Evolutionary conservation across 768 basidiomycete genomes (phyloP), one percentile per base, ranked within the genome.

Genomic region (Hebeloma cylindrosporum): DNA sequence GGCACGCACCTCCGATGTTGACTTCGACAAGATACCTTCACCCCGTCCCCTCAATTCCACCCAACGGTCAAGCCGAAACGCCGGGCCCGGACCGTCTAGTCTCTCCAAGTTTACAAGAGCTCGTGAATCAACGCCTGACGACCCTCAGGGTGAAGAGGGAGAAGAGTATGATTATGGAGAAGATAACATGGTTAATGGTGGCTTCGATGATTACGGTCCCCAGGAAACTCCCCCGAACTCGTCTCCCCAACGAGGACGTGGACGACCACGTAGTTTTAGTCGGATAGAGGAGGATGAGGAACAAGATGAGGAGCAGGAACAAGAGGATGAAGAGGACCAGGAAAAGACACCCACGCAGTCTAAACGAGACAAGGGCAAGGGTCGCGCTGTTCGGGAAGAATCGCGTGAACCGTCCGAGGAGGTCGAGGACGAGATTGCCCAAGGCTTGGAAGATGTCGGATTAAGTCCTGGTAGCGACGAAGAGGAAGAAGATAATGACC

Each of bases 1-100:
- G 28, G 58, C 68, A 46, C 79, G 78, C 5, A 69, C 69, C 1
- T 77, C 80, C 11, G 73, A 73, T n/a, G 58, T 81, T 13, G 74
- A 82, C 54, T 85, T 79, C 52, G 83, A 85, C 61, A 61, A 71
- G 35, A 70, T 84, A 0, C 83, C 83, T 1, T 84, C 83, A 9
- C 83, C 83, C 6, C 74, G 70, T 5, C 61, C 65, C 5, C 61
- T 62, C 20, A 34, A 58, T 18, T 51, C 56, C 5, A 50, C 54
- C 10, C 72, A 69, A 26, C 59, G 61, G 34, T 61, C 65, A 5
- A 48, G 60, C 25, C 43, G 52, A 30, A 66, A 67, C 35, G 63
- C 67, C 2, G 70, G 66, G 7, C 61, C 69, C 3, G 71, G 70
- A 1, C 70, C 69, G 2, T 77, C 75, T 3, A 64, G 55, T 4